Evolutionary conservation across 1,284 basidiomycete genomes (phyloP).

Genomic region (Cutaneotrichosporon daszewskae): DNA sequence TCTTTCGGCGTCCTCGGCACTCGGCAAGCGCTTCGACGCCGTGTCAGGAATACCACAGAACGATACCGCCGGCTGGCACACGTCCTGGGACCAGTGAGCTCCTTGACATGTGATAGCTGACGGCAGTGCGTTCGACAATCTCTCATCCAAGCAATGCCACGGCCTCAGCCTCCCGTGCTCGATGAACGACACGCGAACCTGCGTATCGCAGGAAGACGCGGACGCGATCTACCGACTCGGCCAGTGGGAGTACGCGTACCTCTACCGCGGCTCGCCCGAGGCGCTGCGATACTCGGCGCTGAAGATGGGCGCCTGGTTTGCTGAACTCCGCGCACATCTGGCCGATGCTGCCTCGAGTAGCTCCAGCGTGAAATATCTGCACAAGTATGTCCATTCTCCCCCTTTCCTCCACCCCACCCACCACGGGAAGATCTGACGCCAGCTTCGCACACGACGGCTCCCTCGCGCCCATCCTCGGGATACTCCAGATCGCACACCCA

Average conservation of each 20-base stretch:
- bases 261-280: conserved; percentile 24
- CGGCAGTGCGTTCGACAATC: conserved; percentile 36
- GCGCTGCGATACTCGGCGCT: conserved; percentile 26
- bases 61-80: conserved; percentile 30
- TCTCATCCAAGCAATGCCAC: conserved; percentile 40
- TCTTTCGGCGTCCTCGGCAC: conserved; percentile 17
- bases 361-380: conserved; percentile 24
- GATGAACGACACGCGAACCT: conserved; percentile 23
- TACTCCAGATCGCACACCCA: conserved; percentile 33
- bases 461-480: conserved; percentile 30
- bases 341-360: conserved; percentile 16
- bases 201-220: conserved; percentile 28
- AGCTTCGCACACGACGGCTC: conserved; percentile 42
- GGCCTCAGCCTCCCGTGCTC: conserved; percentile 29
- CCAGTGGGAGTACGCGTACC: conserved; percentile 36
- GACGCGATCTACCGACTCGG: conserved; percentile 37
- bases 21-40: conserved; percentile 25
- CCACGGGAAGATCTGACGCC: neutral
- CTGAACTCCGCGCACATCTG: conserved; percentile 28
- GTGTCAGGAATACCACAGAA: conserved; percentile 26
- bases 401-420: too few relatives aligned
- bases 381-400: conserved; percentile 41
- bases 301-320: conserved; percentile 33
- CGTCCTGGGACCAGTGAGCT: conserved; percentile 37
- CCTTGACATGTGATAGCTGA: neutral